These are phyloP conservation scores for Tirmania nivea DNA, from an alignment of 495 filamentous ascomycete genomes.

Conservation along the genomic window DNA sequence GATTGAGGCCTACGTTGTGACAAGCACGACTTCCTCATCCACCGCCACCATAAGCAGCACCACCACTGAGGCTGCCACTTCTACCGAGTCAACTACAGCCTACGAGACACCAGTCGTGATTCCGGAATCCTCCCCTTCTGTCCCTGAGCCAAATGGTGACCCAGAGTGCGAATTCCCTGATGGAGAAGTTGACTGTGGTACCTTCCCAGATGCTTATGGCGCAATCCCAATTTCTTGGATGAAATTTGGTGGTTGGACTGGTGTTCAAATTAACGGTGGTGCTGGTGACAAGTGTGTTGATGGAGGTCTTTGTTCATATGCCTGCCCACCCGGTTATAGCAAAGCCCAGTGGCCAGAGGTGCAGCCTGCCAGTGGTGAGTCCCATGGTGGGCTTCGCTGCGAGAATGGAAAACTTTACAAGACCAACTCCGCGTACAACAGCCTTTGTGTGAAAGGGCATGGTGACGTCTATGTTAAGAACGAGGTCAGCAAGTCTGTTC, in stretches of 20 bases:
- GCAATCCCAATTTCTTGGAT: constrained; percentile 49
- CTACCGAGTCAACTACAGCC: not conserved
- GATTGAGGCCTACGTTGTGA: not conserved
- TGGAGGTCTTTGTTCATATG: constrained; percentile 72
- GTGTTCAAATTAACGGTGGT: constrained; percentile 53
- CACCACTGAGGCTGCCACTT: not conserved
- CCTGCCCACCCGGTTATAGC: constrained; percentile 74
- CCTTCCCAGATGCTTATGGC: constrained; percentile 69
- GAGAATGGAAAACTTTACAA: constrained; percentile 56
- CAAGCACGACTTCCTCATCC: not conserved
- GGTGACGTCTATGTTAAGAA: constrained; percentile 53
- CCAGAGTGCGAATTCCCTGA: constrained; percentile 38
- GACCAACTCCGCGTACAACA: constrained; percentile 42
- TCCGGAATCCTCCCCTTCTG: not conserved
- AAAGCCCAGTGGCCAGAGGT: constrained; percentile 75
- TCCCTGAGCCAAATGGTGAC: not conserved
- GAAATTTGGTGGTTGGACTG: constrained; percentile 52
- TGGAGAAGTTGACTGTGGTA: constrained; percentile 44
- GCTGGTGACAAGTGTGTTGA: constrained; percentile 31
- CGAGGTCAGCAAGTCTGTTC: constrained; percentile 37
- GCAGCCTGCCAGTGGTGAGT: constrained; percentile 68
- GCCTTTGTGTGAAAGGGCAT: constrained; percentile 55
- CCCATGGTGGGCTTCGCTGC: constrained; percentile 74
- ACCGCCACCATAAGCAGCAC: not conserved
- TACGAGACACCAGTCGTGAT: not conserved